Evolutionary conservation across 73 alveolate genomes (phyloP).

Genomic region (Symbiodinium pilosum): DNA sequence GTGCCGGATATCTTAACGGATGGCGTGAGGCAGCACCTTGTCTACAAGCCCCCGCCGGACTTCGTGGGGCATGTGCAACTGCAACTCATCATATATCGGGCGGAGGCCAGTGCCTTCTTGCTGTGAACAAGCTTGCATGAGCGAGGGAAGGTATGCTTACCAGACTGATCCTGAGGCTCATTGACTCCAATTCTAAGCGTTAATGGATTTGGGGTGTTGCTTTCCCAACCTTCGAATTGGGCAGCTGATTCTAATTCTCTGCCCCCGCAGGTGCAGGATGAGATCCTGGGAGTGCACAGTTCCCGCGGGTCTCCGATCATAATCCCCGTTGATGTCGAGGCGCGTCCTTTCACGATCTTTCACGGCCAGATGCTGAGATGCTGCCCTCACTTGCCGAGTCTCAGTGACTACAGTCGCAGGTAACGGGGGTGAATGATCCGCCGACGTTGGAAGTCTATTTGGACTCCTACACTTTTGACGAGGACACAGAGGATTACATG

Average conservation of each 20-base stretch:
- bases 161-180: background rate
- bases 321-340: slow-evolving; percentile 31
- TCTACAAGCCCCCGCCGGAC: slow-evolving; percentile 78
- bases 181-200: background rate
- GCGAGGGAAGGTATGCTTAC: background rate
- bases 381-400: no score
- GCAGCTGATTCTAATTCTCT: no score
- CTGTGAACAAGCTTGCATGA: no score
- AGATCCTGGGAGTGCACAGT: background rate
- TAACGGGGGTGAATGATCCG: slow-evolving; percentile 33
- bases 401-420: background rate
- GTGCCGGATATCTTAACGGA: no score
- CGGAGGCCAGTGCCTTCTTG: slow-evolving; percentile 35
- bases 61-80: slow-evolving; percentile 53
- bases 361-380: no score
- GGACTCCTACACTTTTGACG: slow-evolving; percentile 60
- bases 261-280: slow-evolving; percentile 21
- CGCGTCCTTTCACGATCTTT: background rate
- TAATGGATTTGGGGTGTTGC: no score
- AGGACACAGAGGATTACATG: slow-evolving; percentile 26
- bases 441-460: slow-evolving; percentile 10
- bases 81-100: slow-evolving; percentile 20
- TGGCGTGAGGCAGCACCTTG: slow-evolving; percentile 24
- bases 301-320: background rate
- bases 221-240: no score